Percentiles rank a stretch among this genome's conserved stretches.
phyloP scores from a whole-genome alignment of 225 moss, liverwort and hornwort species.

The Antitrichia curtipendula region DNA sequence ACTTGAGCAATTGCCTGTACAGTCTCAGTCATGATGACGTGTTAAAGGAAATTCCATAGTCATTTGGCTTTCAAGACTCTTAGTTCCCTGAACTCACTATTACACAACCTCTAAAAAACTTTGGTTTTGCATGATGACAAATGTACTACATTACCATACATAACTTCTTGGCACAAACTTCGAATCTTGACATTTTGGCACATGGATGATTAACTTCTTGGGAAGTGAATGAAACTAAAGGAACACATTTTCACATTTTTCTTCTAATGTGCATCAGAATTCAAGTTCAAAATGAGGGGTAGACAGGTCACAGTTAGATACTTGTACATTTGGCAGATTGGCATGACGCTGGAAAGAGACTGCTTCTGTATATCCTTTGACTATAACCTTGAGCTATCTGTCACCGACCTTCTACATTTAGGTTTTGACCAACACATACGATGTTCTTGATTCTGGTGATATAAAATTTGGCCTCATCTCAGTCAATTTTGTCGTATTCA shows the following conservation, averaged over 20 bases:
- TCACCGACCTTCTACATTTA: not conserved
- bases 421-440: not conserved
- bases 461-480: not conserved
- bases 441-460: not conserved
- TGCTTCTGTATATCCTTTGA: not conserved
- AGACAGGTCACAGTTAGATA: not conserved
- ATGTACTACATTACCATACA: not conserved
- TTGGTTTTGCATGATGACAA: not conserved
- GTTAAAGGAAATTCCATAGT: not conserved
- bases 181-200: not conserved
- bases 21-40: not conserved
- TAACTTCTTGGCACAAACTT: not conserved
- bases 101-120: not conserved
- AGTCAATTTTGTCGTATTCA: not conserved
- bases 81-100: not conserved
- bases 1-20: constrained; percentile 74
- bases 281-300: not conserved
- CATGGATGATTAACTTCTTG: not conserved
- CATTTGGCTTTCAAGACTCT: not conserved
- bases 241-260: not conserved
- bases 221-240: not conserved
- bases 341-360: not conserved
- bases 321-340: not conserved
- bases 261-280: not conserved
- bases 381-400: not conserved